phyloP scores from a whole-genome alignment of 495 filamentous ascomycete genomes.

The Terfezia claveryi region DNA sequence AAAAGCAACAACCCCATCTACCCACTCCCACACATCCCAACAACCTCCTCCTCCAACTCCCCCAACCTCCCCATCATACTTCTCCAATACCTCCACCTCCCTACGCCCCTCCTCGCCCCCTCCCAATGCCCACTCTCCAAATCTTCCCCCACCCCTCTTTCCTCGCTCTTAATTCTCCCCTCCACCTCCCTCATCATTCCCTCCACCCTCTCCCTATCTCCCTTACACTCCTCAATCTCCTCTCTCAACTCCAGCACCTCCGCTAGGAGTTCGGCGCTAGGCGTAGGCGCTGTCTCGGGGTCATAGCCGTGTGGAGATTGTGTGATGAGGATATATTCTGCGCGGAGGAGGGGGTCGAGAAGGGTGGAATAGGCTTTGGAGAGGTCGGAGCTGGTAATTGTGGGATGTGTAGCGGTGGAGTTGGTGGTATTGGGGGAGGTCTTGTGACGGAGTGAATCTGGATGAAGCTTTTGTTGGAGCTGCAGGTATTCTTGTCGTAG shows the following conservation, averaged over 20 bases:
- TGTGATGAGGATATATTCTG: conserved; percentile 59
- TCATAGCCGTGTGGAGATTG: conserved; percentile 55
- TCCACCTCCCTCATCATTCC: conserved; percentile 44
- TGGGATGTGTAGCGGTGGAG: conserved; percentile 30
- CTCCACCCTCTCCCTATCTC: conserved; percentile 37
- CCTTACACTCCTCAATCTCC: conserved; percentile 51
- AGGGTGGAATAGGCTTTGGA: conserved; percentile 82
- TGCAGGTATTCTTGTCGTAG: conserved; percentile 70
- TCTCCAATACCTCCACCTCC: conserved; percentile 73
- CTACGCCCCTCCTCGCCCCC: conserved; percentile 43
- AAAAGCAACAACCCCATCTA: neutral
- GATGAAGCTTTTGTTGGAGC: conserved; percentile 59
- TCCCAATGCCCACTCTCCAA: conserved; percentile 46
- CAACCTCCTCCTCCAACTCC: conserved; percentile 64
- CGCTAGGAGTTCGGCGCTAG: conserved; percentile 56
- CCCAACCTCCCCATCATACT: conserved; percentile 48
- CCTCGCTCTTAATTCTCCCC: conserved; percentile 35
- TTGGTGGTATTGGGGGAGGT: neutral
- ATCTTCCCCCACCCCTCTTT: conserved; percentile 34
- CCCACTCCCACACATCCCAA: conserved; percentile 32
- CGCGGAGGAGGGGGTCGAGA: conserved; percentile 46
- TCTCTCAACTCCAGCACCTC: conserved; percentile 75
- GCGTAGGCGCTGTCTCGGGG: conserved; percentile 42
- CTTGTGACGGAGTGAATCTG: conserved; percentile 43
- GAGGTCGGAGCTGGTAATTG: conserved; percentile 52